Percentiles rank a stretch among this genome's conserved stretches.
Evolutionary conservation across 108 stramenopile genomes (phyloP).

Genomic region (Skeletonema tropicum): DNA sequence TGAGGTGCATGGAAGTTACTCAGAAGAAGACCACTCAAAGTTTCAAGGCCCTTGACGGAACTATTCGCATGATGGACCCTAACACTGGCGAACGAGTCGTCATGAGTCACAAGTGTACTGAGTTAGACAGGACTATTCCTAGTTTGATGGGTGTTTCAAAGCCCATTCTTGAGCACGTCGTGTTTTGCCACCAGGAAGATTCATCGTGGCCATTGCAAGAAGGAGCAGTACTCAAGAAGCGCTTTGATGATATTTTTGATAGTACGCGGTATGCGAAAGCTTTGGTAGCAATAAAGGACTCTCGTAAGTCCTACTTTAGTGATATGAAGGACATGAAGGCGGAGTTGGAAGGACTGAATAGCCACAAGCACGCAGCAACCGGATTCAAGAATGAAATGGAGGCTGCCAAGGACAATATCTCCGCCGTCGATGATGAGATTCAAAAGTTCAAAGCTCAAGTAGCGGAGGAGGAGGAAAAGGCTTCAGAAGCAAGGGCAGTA

Average conservation of each 20-base stretch:
- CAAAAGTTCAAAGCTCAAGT: conserved; percentile 29
- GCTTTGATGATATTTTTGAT: conserved; percentile 99
- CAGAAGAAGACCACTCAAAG: conserved; percentile 84
- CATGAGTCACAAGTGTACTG: conserved; percentile 90
- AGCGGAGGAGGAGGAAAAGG: conserved; percentile 43
- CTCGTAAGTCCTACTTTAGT: conserved; percentile 69
- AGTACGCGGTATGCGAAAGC: conserved; percentile 95
- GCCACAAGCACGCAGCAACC: conserved; percentile 81
- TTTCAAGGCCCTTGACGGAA: conserved; percentile 94
- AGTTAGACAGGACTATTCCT: conserved; percentile 91
- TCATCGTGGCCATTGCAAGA: conserved; percentile 92
- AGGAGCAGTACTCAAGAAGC: conserved; percentile 96
- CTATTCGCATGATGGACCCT: conserved; percentile 69
- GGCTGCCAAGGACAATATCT: conserved; percentile 60
- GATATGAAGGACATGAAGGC: conserved; percentile 86
- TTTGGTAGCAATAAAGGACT: conserved; percentile 89
- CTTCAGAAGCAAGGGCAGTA: conserved; percentile 19
- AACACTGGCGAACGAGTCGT: conserved; percentile 66
- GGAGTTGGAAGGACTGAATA: conserved; percentile 76
- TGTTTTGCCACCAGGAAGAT: conserved; percentile 98
- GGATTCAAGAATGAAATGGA: conserved; percentile 77
- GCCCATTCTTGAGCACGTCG: conserved; percentile 96
- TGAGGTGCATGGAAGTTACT: conserved; percentile 89
- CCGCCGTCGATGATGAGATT: conserved; percentile 57
- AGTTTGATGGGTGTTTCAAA: conserved; percentile 87